Base-by-base conservation (phyloP, 345 rosid genomes). In the Populus alba region DNA sequence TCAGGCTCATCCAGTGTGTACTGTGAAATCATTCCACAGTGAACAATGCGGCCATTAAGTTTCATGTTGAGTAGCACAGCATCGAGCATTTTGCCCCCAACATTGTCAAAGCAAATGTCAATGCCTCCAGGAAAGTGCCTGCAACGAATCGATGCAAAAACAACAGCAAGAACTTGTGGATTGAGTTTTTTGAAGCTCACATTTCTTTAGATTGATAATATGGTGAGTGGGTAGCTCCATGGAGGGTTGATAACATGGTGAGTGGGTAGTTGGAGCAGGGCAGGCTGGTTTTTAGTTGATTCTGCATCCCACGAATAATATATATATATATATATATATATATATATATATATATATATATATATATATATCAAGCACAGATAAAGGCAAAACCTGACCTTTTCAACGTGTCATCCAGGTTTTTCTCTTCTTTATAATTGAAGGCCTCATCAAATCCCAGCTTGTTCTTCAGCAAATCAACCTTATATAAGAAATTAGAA, bases 361-460 rank as follows among this genome's bases (percentile, higher is more conserved):
- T n/a, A n/a, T n/a, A n/a, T n/a, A n/a, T n/a, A n/a, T 31, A 31
- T 31, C 33, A 31, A 31, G 4, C 33, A 31, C 33, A 31, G 33
- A 31, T 31, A 31, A 31, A 31, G 33, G 33, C 59, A 47, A 15
- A 8, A 13, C 66, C 72, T 71, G 31, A 87, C 93, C 90, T 87
- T 71, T 87, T 84, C 53, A 90, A 75, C 31, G 92, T 79, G 35
- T 82, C 86, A 39, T 51, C 41, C 37, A 84, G 77, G 76, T 89
- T 88, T 6, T 66, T 8, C 73, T 85, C 91, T 59, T 87, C 89
- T 75, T 87, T 89, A 67, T 89, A 87, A 70, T 89, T 89, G 86
- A 89, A 90, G 43, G 94, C 91, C 2, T 88, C 90, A 68, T 88
- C 86, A 75, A 88, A 87, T 8, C 94, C 90, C 45, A 89, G 84